These are phyloP conservation scores for Trichoderma afroharzianum DNA, from an alignment of 2,329 filamentous ascomycete genomes.

Conservation along the genomic window DNA sequence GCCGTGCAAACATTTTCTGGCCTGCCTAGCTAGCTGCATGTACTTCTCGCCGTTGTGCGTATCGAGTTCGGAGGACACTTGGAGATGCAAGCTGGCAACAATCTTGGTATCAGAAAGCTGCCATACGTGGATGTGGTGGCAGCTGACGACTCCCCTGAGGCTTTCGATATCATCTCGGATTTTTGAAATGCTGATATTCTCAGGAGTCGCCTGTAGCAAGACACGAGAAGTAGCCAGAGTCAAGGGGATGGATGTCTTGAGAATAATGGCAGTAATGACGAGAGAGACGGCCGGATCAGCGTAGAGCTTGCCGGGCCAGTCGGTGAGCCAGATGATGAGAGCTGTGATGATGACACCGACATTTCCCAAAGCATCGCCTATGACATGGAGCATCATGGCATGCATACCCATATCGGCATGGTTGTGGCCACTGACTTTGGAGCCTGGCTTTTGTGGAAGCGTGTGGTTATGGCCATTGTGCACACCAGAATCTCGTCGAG, in stretches of 20 bases:
- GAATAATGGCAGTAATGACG: conserved; percentile 80
- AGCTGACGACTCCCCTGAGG: conserved; percentile 81
- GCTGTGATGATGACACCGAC: conserved; percentile 81
- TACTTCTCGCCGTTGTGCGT: conserved; percentile 75
- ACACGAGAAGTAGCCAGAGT: conserved; percentile 81
- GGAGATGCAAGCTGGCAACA: conserved; percentile 88
- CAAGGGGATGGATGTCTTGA: conserved; percentile 71
- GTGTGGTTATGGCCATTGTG: conserved; percentile 79
- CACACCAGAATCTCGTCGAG: conserved; percentile 47
- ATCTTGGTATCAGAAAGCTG: conserved; percentile 93
- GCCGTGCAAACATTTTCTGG: conserved; percentile 84
- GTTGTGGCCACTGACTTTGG: conserved; percentile 67
- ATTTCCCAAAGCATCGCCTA: conserved; percentile 83
- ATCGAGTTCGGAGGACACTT: conserved; percentile 85
- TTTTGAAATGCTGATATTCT: conserved; percentile 81
- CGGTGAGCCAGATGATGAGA: conserved; percentile 85
- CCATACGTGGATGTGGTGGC: conserved; percentile 97
- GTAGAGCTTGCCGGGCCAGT: conserved; percentile 78
- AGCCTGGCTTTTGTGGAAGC: conserved; percentile 60
- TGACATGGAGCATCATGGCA: conserved; percentile 70
- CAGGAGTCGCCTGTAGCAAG: conserved; percentile 87
- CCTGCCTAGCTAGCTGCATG: conserved; percentile 82
- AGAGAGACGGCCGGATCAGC: conserved; percentile 90
- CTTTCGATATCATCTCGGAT: conserved; percentile 88
- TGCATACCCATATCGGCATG: conserved; percentile 96